Base-by-base conservation (phyloP, 208 protist genomes). In the Wallacemonas sp. region DNA sequence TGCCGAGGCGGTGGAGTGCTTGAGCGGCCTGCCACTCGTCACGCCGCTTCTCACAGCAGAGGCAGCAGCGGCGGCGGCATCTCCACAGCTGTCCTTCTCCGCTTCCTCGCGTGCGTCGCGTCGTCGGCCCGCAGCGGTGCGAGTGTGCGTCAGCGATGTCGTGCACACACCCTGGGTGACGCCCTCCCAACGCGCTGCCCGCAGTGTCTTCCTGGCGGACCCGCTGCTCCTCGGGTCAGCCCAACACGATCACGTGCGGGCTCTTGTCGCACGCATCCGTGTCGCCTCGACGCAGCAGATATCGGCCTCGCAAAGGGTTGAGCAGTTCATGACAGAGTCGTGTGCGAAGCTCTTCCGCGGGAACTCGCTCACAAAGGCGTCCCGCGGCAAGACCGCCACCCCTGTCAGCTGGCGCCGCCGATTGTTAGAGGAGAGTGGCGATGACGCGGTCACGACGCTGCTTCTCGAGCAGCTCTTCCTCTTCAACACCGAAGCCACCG, bases 111-210 rank as follows among this genome's bases (percentile, higher is more conserved):
- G n/a, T 6, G 6, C 24, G 9, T 21, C 5, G 17, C 46, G 46
- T 31, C 46, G 46, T 6, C 46, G 46, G 5, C 6, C 11, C 42
- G 42, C 42, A 8, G 22, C 6, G 17, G 5, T 19, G 36, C 51
- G 28, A n/a, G 31, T 31, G 17, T n/a, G 11, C 12, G 55, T 62
- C 21, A 24, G 46, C 6, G n/a, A 44, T 24, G n/a, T 62, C 55
- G n/a, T 62, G 36, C 39, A 62, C 38, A 22, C 55, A 11, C 36
- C 55, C 11, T 62, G 55, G 38, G 38, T 47, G n/a, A 44, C 55
- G 15, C 21, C 6, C 4, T 17, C 19, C 6, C 12, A 47, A 38
- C 26, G 9, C 22, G 17, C n/a, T 2, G 38, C 38, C 9, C 39
- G 38, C 11, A 14, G n/a, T 15, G 51, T 27, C 14, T 58, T 58